Base-by-base conservation (phyloP, 2,329 filamentous ascomycete genomes). In the Fusarium torulosum region DNA sequence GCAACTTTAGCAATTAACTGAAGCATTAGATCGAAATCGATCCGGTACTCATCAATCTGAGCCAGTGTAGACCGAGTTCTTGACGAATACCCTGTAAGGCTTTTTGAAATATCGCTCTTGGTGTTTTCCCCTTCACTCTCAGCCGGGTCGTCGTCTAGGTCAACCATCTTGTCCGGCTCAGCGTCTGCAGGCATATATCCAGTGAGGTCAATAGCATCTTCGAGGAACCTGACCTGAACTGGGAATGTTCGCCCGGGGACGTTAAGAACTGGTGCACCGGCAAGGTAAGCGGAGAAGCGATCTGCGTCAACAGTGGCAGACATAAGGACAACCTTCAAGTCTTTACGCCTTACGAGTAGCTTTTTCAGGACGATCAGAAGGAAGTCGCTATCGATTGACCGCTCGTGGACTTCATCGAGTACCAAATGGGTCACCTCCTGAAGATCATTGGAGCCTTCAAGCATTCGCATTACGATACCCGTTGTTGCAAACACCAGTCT, bases 341-440 rank as follows among this genome's bases (percentile, higher is more conserved):
- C 92, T 63, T 90, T 90, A 53, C 95, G 87, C 69, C 87, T 87
- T 29, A 86, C 77, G 80, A 97, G 86, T 6, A 99, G 83, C 65
- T 94, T 91, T 75, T 93, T 93, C 50, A 99, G 85, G 2, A 98
- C 92, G 70, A 99, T 96, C 17, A 99, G 85, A 33, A 99, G 83
- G 76, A 99, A 97, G 77, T 99, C 96, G 57, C 94, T 97, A 76
- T 99, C 96, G 71, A 99, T 98, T 14, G 93, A 92, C 64, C 95
- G 89, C 78, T 99, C 96, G 75, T 99, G 96, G 4, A 98, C 95
- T 79, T 99, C 96, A 75, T 99, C 96, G n/a, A 99, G 89, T 44
- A 99, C 89, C 61, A 99, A 82, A 80, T 98, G 96, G 1, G 95
- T 97, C 52, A 99, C 90, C 67, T 97, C 95, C 58, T 89, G 87